Percentiles rank a stretch among this genome's conserved stretches.
Evolutionary conservation across 1,139 yeast species (phyloP).

Genomic region (Zygosaccharomyces pseudobailii): DNA sequence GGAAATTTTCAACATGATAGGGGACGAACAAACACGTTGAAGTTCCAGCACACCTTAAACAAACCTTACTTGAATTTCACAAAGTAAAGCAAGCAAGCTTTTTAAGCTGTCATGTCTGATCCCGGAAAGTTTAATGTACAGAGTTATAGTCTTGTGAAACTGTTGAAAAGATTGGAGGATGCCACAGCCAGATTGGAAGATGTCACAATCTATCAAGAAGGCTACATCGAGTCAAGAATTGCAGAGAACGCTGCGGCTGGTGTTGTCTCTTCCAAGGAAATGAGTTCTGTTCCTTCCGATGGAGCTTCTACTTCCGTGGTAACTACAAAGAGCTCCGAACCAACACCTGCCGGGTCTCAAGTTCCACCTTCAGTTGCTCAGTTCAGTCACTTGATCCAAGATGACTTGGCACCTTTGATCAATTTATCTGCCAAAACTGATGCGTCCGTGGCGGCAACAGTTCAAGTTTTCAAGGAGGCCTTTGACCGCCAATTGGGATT

Average conservation of each 20-base stretch:
- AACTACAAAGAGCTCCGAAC: conserved; percentile 21
- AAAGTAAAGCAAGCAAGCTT: background rate
- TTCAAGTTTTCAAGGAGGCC: conserved; percentile 52
- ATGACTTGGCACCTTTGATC: conserved; percentile 56
- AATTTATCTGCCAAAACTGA: conserved; percentile 56
- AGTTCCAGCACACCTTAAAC: background rate
- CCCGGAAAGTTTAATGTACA: conserved; percentile 59
- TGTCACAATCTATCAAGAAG: conserved; percentile 74
- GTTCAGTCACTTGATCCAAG: conserved; percentile 52
- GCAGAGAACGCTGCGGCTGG: conserved; percentile 17
- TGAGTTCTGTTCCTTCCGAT: conserved; percentile 11
- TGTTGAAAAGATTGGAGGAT: conserved; percentile 81
- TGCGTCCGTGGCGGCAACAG: conserved; percentile 57
- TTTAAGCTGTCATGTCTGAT: conserved; percentile 37
- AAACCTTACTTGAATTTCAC: background rate
- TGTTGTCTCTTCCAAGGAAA: conserved; percentile 6
- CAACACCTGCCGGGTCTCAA: background rate
- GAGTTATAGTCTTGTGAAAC: conserved; percentile 76
- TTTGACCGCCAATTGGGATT: conserved; percentile 55
- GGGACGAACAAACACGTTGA: conserved; percentile 1
- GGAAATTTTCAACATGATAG: conserved; percentile 1
- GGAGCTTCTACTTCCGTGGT: conserved; percentile 23
- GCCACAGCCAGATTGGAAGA: conserved; percentile 93
- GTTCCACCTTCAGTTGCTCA: conserved; percentile 41
- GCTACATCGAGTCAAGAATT: conserved; percentile 31